phyloP scores from a whole-genome alignment of 2,329 filamentous ascomycete genomes.

The Aphanoascus verrucosus region DNA sequence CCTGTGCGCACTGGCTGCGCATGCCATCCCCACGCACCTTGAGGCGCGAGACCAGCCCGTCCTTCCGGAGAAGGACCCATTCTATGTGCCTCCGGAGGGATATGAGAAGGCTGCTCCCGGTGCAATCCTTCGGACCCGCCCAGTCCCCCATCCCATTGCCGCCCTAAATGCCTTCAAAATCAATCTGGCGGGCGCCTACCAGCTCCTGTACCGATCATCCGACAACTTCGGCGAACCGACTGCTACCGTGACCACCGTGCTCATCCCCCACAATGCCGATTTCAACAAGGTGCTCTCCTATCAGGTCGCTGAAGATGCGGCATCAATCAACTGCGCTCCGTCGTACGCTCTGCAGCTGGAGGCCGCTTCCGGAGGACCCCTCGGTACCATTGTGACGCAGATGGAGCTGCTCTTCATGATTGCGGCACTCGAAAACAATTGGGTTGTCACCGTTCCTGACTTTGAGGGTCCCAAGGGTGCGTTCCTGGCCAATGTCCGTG shows the following conservation, averaged over 20 bases:
- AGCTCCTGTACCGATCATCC: conserved; percentile 35
- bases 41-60: conserved; percentile 11
- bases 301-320: conserved; percentile 29
- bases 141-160: conserved; percentile 20
- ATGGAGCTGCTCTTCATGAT: conserved; percentile 25
- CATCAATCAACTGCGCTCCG: conserved; percentile 21
- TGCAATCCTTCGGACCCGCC: conserved; percentile 22
- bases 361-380: conserved; percentile 31
- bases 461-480: conserved; percentile 37
- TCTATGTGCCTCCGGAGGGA: conserved; percentile 22
- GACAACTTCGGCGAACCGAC: conserved; percentile 29
- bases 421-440: conserved; percentile 34
- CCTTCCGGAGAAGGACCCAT: conserved; percentile 22
- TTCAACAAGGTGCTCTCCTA: conserved; percentile 33
- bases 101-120: conserved; percentile 22
- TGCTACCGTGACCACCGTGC: conserved; percentile 32
- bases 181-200: conserved; percentile 22
- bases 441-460: conserved; percentile 41
- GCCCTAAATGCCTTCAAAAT: conserved; percentile 18
- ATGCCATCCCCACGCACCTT: conserved; percentile 3
- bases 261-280: conserved; percentile 28
- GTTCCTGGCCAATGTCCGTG: conserved; percentile 34
- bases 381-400: conserved; percentile 26
- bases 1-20: conserved; percentile 5
- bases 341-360: conserved; percentile 28